A percentile compares a stretch with the other conserved stretches of the same genome.
These are phyloP conservation scores for Elsinoe australis DNA, from an alignment of 2,329 filamentous ascomycete species.

Conservation along the genomic window DNA sequence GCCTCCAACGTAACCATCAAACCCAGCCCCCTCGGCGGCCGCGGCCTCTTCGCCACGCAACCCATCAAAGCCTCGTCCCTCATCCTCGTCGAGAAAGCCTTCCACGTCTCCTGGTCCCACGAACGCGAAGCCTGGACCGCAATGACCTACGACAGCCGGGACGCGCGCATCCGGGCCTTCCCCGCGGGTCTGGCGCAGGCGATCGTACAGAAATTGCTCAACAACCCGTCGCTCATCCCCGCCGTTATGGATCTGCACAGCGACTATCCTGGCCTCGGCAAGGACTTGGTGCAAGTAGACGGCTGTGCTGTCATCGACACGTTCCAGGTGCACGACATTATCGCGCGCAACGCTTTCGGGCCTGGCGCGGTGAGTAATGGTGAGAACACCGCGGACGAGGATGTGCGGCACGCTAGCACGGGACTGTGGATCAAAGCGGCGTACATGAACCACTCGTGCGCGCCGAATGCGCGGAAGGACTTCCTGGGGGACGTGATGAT, in stretches of 20 bases:
- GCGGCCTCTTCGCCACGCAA: conserved; percentile 38
- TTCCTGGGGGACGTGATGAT: conserved; percentile 38
- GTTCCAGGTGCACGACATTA: conserved; percentile 34
- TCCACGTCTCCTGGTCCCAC: conserved; percentile 28
- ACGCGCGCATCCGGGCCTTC: conserved; percentile 21
- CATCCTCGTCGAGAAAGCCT: conserved; percentile 39
- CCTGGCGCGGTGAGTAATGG: not conserved
- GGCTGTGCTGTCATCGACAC: conserved; percentile 34
- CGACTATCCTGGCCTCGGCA: not conserved
- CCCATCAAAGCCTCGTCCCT: conserved; percentile 37
- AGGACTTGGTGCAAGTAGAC: conserved; percentile 20
- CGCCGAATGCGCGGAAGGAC: conserved; percentile 31
- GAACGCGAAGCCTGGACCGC: conserved; percentile 35
- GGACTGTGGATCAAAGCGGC: conserved; percentile 35
- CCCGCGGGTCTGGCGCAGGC: conserved; percentile 24
- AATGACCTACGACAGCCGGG: conserved; percentile 36
- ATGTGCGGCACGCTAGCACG: not conserved
- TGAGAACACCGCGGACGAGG: not conserved
- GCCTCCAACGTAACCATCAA: conserved; percentile 29
- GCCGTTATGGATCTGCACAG: conserved; percentile 22
- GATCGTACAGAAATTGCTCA: conserved; percentile 34
- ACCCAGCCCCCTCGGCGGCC: conserved; percentile 32
- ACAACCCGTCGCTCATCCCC: conserved; percentile 34
- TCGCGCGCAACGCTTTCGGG: conserved; percentile 37
- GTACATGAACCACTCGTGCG: conserved; percentile 40